Conservation (phyloP, 176 grass and related monocot genomes). For the Microstegium vimineum region DNA sequence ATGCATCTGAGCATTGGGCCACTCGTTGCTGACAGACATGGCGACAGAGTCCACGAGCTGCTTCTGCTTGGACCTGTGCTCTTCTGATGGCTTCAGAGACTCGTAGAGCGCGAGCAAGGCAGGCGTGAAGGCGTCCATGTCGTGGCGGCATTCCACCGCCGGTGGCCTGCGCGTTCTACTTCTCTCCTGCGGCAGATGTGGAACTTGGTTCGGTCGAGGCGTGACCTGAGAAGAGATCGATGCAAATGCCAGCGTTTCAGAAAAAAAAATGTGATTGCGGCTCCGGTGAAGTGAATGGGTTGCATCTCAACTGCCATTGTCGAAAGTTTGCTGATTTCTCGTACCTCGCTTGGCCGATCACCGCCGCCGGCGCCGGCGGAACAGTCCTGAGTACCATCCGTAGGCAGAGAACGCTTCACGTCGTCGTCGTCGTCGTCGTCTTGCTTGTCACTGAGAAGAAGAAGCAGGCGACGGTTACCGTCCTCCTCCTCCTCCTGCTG, state of each 20-base stretch:
- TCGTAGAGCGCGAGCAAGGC: constrained; percentile 38
- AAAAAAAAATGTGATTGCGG: neutral
- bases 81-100: constrained; percentile 41
- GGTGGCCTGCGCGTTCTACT: neutral
- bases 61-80: constrained; percentile 38
- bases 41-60: constrained; percentile 34
- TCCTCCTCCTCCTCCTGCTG: neutral
- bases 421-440: too few relatives aligned
- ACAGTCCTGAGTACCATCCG: neutral
- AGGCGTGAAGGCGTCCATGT: constrained; percentile 29
- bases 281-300: neutral
- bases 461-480: too few relatives aligned
- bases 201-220: neutral
- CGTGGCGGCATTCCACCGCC: constrained; percentile 35
- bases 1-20: constrained; percentile 47
- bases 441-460: too few relatives aligned
- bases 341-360: constrained; percentile 6
- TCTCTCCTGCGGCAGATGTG: neutral
- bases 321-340: neutral
- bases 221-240: neutral
- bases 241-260: too few relatives aligned
- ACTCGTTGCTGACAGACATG: constrained; percentile 38
- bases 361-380: neutral
- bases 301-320: neutral
- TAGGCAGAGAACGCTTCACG: neutral